Evolutionary conservation across 2,329 filamentous ascomycete genomes (phyloP).

Genomic region (Aschersonia sp.): DNA sequence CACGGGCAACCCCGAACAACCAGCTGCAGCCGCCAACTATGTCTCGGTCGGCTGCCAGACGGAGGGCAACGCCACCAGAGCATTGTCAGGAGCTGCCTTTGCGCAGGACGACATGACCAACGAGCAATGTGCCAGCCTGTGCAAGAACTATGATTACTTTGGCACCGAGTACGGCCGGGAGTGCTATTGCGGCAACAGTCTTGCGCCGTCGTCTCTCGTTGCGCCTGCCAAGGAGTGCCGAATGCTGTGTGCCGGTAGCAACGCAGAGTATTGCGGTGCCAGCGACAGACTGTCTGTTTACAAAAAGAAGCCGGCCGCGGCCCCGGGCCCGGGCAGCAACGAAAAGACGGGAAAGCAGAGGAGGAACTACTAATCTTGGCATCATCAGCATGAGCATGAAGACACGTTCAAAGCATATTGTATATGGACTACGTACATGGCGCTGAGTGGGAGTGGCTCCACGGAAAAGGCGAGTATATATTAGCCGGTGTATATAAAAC

Average conservation of each 20-base stretch:
- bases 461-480: too few relatives aligned
- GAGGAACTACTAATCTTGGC: too few relatives aligned
- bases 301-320: slow-evolving; percentile 9
- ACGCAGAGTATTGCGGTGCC: slow-evolving; percentile 23
- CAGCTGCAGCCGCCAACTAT: slow-evolving; percentile 16
- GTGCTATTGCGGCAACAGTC: slow-evolving; percentile 20
- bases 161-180: slow-evolving; percentile 23
- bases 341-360: not conserved
- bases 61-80: slow-evolving; percentile 18
- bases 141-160: slow-evolving; percentile 16
- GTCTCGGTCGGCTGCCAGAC: slow-evolving; percentile 20
- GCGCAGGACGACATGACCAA: slow-evolving; percentile 17
- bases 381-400: too few relatives aligned
- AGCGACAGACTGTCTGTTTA: slow-evolving; percentile 22
- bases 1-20: slow-evolving; percentile 15
- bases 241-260: slow-evolving; percentile 25
- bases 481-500: too few relatives aligned
- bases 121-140: slow-evolving; percentile 16
- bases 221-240: slow-evolving; percentile 19
- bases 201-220: slow-evolving; percentile 13
- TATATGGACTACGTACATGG: too few relatives aligned
- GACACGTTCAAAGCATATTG: too few relatives aligned
- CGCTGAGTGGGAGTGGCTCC: too few relatives aligned
- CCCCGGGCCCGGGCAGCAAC: not conserved
- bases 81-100: slow-evolving; percentile 12